Evolutionary conservation across 2,329 filamentous ascomycete genomes (phyloP).

Genomic region (Botrytis porri): DNA sequence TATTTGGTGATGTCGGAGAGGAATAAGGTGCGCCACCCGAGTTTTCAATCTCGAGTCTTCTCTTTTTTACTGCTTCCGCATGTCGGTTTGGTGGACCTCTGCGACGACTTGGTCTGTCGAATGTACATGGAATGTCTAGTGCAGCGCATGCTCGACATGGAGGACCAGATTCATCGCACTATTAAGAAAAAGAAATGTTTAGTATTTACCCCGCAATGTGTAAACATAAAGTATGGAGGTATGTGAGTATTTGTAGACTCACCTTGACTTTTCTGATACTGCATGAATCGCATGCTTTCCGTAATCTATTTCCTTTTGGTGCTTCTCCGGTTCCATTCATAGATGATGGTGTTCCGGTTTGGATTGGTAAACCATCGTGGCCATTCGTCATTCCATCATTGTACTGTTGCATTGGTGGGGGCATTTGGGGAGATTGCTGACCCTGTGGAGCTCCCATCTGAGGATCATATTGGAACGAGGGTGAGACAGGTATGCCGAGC

Average conservation of each 20-base stretch:
- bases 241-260: conserved; percentile 19
- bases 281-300: conserved; percentile 52
- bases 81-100: conserved; percentile 65
- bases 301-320: conserved; percentile 41
- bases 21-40: conserved; percentile 27
- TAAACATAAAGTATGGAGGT: not conserved
- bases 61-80: conserved; percentile 64
- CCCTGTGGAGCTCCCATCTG: conserved; percentile 21
- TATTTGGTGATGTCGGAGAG: conserved; percentile 35
- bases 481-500: conserved; percentile 13
- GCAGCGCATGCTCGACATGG: conserved; percentile 63
- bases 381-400: conserved; percentile 27
- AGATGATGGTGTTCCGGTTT: conserved; percentile 22
- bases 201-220: conserved; percentile 18
- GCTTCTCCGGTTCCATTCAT: conserved; percentile 27
- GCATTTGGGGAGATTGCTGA: conserved; percentile 23
- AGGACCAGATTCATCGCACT: conserved; percentile 65
- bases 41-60: conserved; percentile 46
- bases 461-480: conserved; percentile 21
- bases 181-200: conserved; percentile 21
- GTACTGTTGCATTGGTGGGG: conserved; percentile 22
- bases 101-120: conserved; percentile 59
- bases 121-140: conserved; percentile 66
- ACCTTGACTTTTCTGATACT: conserved; percentile 54
- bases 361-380: conserved; percentile 21